Base-by-base conservation (phyloP, 306 rosid genomes). In the apple (Malus domestica) region DNA sequence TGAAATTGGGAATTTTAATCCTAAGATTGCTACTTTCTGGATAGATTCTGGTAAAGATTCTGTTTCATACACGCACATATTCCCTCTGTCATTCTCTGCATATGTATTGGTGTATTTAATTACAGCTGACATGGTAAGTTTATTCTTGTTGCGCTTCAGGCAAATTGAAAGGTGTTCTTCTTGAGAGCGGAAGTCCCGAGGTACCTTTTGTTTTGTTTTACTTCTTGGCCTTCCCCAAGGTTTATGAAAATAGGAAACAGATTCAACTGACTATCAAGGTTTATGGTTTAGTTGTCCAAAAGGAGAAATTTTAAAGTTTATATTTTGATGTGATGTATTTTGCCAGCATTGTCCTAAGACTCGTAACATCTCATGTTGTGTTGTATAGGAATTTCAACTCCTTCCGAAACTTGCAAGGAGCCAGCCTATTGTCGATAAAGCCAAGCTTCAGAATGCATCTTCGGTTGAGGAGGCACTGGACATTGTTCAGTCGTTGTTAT, bases 11-110 rank as follows among this genome's bases (percentile, higher is more conserved):
- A 89, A 88, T 76, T 95, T 95, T 70, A 96, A 92, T 88, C 97
- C 97, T 66, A 95, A 95, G 86, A 85, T 95, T 75, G 96, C 93
- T 22, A 89, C 96, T 69, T 95, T 95, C 86, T 92, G 98, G 97
- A 89, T 95, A 74, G 95, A 92, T 79, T 90, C 90, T 61, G 96
- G 97, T 95, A 90, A 79, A 13, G 66, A 68, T 45, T 72, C 61
- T 25, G n/a, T 65, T 42, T 73, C 19, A 64, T 23, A 66, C 4
- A 16, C 2, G 2, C 60, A 58, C 49, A 42, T 16, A 44, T 9
- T 42, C 76, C n/a, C 45, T 44, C 58, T 54, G 55, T 74, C 81
- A 65, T 8, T 67, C 20, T 44, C 78, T 67, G 42, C 57, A 55
- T 55, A 7, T 45, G 9, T 49, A 9, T 59, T 51, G 66, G 67